Evolutionary conservation across 2,329 filamentous ascomycete genomes (phyloP), one percentile per base, ranked within the genome.

Genomic region (Plectosphaerella cucumerina): DNA sequence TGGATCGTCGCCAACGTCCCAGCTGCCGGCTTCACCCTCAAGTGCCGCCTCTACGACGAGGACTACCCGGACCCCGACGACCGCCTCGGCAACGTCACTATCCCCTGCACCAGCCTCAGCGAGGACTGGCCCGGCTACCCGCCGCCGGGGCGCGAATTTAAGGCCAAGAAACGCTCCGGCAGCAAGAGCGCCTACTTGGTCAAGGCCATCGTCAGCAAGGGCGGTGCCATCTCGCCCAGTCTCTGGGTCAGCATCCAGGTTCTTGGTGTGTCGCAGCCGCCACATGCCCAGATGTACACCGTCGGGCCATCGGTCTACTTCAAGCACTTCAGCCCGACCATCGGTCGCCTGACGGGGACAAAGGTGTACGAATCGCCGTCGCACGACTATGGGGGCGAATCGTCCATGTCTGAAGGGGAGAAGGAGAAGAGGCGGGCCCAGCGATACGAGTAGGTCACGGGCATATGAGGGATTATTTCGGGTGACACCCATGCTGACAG

Each of bases 1-100:
- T 97, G 93, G 93, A 78, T 90, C 20, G 86, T 97, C 21, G 90
- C 89, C 54, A 95, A 96, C 59, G 80, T 97, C 2, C 92, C 93
- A 0, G 74, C 85, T 0, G 82, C 80, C 0, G 92, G 92, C 4
- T 96, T 96, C 70, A 80, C 78, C 51, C 77, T 97, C 59, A 96
- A 96, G 65, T 90, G 89, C 54, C 81, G 89, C 49, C 70, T 97
- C 17, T 95, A 92, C 69, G 93, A 97, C 62, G 93, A 97, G 66
- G 93, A 97, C 68, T 84, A 85, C 33, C 82, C 86, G 1, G 89
- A 97, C 65, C 83, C 87, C 57, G 88, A 97, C 63, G 93, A 97
- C 69, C 80, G 90, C 22, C 77, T 97, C 18, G 93, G 93, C 11
- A 95, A 94, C 62, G 89, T 90, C 4, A 90, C 90, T 44, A 73